These are phyloP conservation scores for Apiotrichum veenhuisii DNA, from an alignment of 1,284 basidiomycete species.

Conservation along the genomic window DNA sequence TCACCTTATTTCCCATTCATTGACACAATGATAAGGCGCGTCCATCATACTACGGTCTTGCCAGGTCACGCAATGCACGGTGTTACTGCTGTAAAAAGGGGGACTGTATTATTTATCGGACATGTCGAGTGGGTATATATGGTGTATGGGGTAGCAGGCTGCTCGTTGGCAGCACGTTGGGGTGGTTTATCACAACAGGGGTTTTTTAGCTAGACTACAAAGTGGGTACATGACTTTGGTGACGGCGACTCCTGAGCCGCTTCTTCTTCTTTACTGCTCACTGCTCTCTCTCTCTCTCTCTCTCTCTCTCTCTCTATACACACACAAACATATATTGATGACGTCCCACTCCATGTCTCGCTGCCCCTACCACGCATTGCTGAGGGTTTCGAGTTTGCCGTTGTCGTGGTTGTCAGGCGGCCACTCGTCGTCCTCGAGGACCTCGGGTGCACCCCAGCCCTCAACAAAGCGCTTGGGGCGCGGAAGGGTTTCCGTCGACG, in stretches of 20 bases:
- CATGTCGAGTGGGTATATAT: no score
- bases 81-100: no score
- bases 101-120: not conserved
- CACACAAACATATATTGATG: no score
- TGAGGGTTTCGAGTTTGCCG: not conserved
- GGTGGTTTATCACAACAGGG: no score
- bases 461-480: constrained; percentile 25
- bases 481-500: constrained; percentile 12
- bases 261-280: not conserved
- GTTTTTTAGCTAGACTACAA: no score
- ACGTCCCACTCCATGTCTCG: no score
- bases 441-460: constrained; percentile 40
- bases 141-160: not conserved
- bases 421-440: constrained; percentile 32
- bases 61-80: no score
- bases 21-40: no score
- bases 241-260: not conserved
- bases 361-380: constrained; percentile 4
- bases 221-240: not conserved
- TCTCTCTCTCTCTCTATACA: not conserved
- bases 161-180: no score
- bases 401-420: constrained; percentile 9
- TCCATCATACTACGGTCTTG: not conserved
- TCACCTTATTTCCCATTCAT: no score
- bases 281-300: not conserved